Base-by-base conservation (phyloP, 495 filamentous ascomycete genomes). In the Podospora pseudopauciseta region DNA sequence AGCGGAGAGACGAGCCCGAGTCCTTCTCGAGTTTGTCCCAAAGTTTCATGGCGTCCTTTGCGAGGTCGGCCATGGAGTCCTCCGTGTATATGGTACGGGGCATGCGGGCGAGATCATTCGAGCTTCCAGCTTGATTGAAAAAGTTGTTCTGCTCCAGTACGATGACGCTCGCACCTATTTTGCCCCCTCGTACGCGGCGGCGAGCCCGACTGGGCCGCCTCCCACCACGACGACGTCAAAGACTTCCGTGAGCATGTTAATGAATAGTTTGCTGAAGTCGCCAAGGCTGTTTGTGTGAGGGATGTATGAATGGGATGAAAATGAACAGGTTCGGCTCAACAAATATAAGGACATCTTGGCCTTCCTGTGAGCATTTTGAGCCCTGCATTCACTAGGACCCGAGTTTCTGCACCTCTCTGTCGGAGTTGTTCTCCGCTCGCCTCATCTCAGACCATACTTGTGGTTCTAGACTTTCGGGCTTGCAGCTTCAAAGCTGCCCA, bases 51-150 rank as follows among this genome's bases (percentile, higher is more conserved):
- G 55, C n/a, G 5, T 58, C 44, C 54, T 72, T 55, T 53, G 71
- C 71, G 32, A 70, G 58, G 39, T 68, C 68, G 26, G 71, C 71
- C 68, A 72, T 72, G 19, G 55, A 72, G 27, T 67, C 59, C 64
- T 72, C 71, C 34, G 71, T 72, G 30, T 72, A 72, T 68, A 72
- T 72, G 57, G 70, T 72, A 9, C 70, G 68, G 44, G 58, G 70
- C 70, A 72, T 72, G 59, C 70, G 64, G 28, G 58, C 68, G 2
- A 72, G 68, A 65, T 72, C 68, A 3, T 34, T 27, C 39, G 71
- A 71, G 54, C 71, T 70, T 5, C 69, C 69, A 30, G 65, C 66
- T 28, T 67, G 39, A 61, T 71, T 71, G 44, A 68, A 71, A n/a
- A 27, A 61, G 64, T 67, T 55, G 32, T 53, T 27, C n/a, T 61